These are phyloP conservation scores for Neocallimastix lanati DNA, from an alignment of 192 early-diverging fungal species.

Conservation along the genomic window DNA sequence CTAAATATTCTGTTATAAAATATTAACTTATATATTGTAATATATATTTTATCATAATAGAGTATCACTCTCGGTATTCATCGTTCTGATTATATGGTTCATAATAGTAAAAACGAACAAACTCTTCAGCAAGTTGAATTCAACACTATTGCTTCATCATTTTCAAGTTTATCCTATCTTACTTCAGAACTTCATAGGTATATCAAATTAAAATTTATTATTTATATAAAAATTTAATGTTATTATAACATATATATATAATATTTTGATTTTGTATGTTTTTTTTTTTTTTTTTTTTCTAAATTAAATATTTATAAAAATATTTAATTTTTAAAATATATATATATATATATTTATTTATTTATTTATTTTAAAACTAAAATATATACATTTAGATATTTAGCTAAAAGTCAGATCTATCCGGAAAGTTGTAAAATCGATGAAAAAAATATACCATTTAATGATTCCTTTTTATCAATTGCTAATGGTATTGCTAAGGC, in stretches of 20 bases:
- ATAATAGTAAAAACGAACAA: slow-evolving; percentile 24
- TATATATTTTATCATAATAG: too few species aligned
- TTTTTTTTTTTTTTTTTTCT: too few species aligned
- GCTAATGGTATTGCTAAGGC: slow-evolving; percentile 52
- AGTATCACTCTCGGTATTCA: slow-evolving; percentile 63
- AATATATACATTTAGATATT: slow-evolving; percentile 5
- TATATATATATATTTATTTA: too few species aligned
- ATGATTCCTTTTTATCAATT: slow-evolving; percentile 47
- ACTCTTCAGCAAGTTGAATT: slow-evolving; percentile 82
- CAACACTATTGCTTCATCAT: slow-evolving; percentile 89
- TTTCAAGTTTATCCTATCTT: slow-evolving; percentile 58
- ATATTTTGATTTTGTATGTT: too few species aligned
- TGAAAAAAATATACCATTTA: slow-evolving; percentile 30
- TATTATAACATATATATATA: too few species aligned
- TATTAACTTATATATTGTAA: too few species aligned
- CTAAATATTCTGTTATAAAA: too few species aligned
- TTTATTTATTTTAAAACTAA: too few species aligned
- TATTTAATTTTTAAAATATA: too few species aligned
- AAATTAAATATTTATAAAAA: too few species aligned
- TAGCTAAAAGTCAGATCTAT: slow-evolving; percentile 6
- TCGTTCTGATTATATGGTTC: slow-evolving; percentile 81
- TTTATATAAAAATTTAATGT: too few species aligned
- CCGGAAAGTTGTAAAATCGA: neutral
- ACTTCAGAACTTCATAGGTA: slow-evolving; percentile 65
- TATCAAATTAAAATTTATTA: too few species aligned